These are phyloP conservation scores for Orbilia ellipsospora DNA, from an alignment of 2,329 filamentous ascomycete genomes.

Conservation along the genomic window DNA sequence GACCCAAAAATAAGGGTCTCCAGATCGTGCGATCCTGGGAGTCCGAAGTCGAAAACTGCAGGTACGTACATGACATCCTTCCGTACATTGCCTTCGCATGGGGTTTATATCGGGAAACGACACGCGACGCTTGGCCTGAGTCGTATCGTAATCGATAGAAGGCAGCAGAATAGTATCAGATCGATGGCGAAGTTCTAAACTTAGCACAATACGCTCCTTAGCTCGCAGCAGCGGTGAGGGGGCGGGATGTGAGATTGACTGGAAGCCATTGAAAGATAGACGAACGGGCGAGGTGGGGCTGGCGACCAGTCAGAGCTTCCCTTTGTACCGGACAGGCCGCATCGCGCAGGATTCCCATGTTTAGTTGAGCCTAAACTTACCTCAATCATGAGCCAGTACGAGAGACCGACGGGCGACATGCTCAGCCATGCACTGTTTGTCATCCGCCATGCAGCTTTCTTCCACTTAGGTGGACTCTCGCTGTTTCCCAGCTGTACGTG, in stretches of 20 bases:
- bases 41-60: slow-evolving; percentile 36
- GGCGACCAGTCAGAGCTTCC: slow-evolving; percentile 5
- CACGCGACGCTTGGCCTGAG: slow-evolving; percentile 13
- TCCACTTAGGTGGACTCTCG: slow-evolving; percentile 11
- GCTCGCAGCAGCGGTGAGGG: background rate
- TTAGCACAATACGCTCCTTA: slow-evolving; percentile 29
- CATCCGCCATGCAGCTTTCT: slow-evolving; percentile 24
- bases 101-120: slow-evolving; percentile 11
- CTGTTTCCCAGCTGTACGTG: slow-evolving; percentile 8
- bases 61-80: slow-evolving; percentile 21
- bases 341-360: slow-evolving; percentile 2
- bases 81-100: slow-evolving; percentile 9
- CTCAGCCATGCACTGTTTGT: slow-evolving; percentile 54
- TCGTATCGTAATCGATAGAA: slow-evolving; percentile 4
- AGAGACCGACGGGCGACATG: background rate
- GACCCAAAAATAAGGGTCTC: no score
- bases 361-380: slow-evolving; percentile 49
- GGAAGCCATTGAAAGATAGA: background rate
- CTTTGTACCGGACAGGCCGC: slow-evolving; percentile 8
- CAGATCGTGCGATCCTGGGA: slow-evolving; percentile 27
- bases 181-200: slow-evolving; percentile 37
- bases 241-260: slow-evolving; percentile 6
- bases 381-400: background rate
- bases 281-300: background rate
- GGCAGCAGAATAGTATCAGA: slow-evolving; percentile 4